Evolutionary conservation across 2,329 filamentous ascomycete species (phyloP).

Genomic region (Fusarium chlamydosporum): DNA sequence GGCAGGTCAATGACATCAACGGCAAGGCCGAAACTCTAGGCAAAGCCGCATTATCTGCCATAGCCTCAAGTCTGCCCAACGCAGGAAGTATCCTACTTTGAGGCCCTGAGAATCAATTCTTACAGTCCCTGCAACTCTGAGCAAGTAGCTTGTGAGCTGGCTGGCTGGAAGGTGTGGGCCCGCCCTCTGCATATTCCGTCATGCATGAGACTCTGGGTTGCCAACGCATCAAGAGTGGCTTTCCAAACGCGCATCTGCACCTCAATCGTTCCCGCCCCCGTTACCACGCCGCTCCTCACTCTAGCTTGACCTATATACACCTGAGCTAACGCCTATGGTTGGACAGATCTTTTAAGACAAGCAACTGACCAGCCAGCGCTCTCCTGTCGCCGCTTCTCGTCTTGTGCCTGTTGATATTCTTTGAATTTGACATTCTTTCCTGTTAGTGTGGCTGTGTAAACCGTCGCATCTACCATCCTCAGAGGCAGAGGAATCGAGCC

Average conservation of each 20-base stretch:
- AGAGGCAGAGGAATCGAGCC: constrained; percentile 53
- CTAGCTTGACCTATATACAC: constrained; percentile 53
- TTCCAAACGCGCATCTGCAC: constrained; percentile 50
- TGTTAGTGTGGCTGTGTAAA: constrained; percentile 62
- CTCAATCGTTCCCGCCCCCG: constrained; percentile 46
- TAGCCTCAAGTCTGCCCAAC: constrained; percentile 20
- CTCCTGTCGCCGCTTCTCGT: constrained; percentile 41
- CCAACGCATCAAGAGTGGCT: constrained; percentile 58
- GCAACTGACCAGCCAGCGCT: constrained; percentile 48
- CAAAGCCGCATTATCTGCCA: constrained; percentile 8
- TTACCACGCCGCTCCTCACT: constrained; percentile 44
- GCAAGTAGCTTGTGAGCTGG: constrained; percentile 41
- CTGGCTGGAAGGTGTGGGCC: constrained; percentile 46
- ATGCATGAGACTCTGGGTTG: constrained; percentile 64
- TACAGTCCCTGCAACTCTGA: constrained; percentile 22
- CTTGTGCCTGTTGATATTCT: constrained; percentile 29
- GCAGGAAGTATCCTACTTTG: constrained; percentile 33
- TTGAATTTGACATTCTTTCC: constrained; percentile 31
- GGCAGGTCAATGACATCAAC: constrained; percentile 15
- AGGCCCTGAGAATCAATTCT: constrained; percentile 36
- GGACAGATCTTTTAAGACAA: constrained; percentile 52
- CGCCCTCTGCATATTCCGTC: constrained; percentile 68
- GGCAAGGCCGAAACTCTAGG: not conserved
- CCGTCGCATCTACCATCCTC: constrained; percentile 52
- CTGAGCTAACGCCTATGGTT: constrained; percentile 56